Evolutionary conservation across 1,284 basidiomycete genomes (phyloP), one percentile per base, ranked within the genome.

Genomic region (Ceraceosorus bombacis): DNA sequence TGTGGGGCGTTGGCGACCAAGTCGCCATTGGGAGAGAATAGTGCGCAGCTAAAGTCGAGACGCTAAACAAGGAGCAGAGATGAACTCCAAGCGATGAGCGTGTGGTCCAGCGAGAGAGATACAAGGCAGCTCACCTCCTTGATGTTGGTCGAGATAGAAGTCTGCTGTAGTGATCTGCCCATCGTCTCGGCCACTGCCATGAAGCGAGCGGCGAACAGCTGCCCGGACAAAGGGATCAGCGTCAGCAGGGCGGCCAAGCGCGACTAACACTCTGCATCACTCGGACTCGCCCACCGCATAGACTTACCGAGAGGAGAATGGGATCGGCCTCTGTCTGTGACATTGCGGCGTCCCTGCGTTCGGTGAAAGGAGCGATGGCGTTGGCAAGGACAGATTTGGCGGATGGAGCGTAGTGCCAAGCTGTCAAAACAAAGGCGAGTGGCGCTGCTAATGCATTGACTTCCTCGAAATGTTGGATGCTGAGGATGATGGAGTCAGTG

Each of bases 181-280:
- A 93, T 94, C 4, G 90, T 90, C 77, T 94, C 89, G 5, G 89
- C 89, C 8, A 91, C 87, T 72, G 86, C 86, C 88, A 91, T 91
- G 81, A 91, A 92, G 57, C 90, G 85, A 73, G 93, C 91, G 36
- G 89, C 88, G 71, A 93, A 93, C 39, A 94, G 83, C 0, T 27
- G 27, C 27, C 27, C 2, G 27, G 27, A 27, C 27, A 3, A 27
- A 27, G 27, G 27, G 27, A 27, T 27, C 27, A 27, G 27, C 27
- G 27, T 27, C 27, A 27, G 27, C 27, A 27, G 27, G 27, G 27
- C 27, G 27, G 27, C 27, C 27, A 3, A 27, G 27, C 27, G 27
- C 27, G 3, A 27, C 27, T 27, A 27, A 3, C 27, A 27, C 27
- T 27, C 27, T 27, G 27, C 27, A 27, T 27, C 3, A 27, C 27